Evolutionary conservation across 2,329 filamentous ascomycete genomes (phyloP), one percentile per base, ranked within the genome.

Genomic region (Colletotrichum incanum): DNA sequence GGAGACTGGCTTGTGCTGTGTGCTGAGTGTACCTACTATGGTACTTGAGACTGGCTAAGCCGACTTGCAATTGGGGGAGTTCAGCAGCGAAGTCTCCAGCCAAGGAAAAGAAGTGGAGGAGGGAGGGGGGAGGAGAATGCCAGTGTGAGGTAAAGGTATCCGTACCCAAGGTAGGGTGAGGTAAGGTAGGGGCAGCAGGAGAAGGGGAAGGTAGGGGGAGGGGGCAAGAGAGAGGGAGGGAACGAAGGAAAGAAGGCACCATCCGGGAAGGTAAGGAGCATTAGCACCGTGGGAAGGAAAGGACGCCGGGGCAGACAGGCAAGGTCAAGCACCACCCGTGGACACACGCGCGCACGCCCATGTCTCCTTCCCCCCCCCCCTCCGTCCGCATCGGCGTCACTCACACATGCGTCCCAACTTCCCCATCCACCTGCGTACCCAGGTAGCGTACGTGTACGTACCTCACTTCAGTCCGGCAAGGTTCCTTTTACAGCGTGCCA

Each of bases 71-170:
- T 63, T 68, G n/a, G 62, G 47, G 65, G 58, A 59, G 31, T 56
- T 60, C 45, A 60, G 66, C 41, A 72, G 65, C 67, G n/a, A 69
- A 60, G 52, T 59, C 45, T n/a, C 52, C 69, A 64, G 65, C 52
- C 69, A 72, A 72, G 69, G 56, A 69, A 68, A 50, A 52, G 60
- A 60, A 72, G 56, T 68, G 68, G 65, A 56, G 58, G 47, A 61
- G 49, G 41, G 34, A n/a, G 18, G 56, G 64, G 41, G 34, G 31
- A 23, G 16, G 49, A 56, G 34, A 60, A 63, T 72, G 56, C 65
- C 69, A 58, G 58, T 55, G 56, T 31, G 50, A 54, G 65, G 61
- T 59, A 63, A 63, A 63, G 60, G 47, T 23, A 58, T 41, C 55
- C 55, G n/a, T 45, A 34, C 9, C 31, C 12, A 58, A 23, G n/a